These are phyloP conservation scores for Tylopilus intermedius DNA, from an alignment of 768 basidiomycete genomes.

Conservation along the genomic window DNA sequence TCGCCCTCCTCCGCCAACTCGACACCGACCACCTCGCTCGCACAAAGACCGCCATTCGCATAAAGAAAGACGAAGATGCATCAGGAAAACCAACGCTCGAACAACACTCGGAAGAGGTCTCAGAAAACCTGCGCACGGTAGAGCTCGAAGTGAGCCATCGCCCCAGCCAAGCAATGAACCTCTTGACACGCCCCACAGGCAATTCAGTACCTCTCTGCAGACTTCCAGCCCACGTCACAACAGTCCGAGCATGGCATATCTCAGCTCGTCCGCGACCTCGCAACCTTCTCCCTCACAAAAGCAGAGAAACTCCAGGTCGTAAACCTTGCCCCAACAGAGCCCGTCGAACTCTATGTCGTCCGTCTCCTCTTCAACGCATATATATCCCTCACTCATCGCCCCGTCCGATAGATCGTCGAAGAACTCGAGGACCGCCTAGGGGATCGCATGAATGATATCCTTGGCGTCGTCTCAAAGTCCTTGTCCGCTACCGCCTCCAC, in stretches of 20 bases:
- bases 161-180: neutral
- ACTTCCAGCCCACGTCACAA: constrained; percentile 59
- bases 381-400: neutral
- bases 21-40: constrained; percentile 69
- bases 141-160: constrained; percentile 56
- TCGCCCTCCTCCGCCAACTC: constrained; percentile 69
- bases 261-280: constrained; percentile 61
- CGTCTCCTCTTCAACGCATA: constrained; percentile 27
- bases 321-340: constrained; percentile 78
- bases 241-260: constrained; percentile 66
- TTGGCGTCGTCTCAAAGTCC: constrained; percentile 50
- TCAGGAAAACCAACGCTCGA: constrained; percentile 32
- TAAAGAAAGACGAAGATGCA: constrained; percentile 73
- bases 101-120: constrained; percentile 49
- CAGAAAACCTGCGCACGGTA: constrained; percentile 78
- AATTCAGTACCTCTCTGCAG: constrained; percentile 75
- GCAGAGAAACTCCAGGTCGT: constrained; percentile 89
- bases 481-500: constrained; percentile 14
- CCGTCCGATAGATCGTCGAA: constrained; percentile 73
- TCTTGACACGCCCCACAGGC: constrained; percentile 45
- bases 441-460: constrained; percentile 61
- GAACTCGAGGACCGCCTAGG: constrained; percentile 83
- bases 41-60: constrained; percentile 62
- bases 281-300: constrained; percentile 73
- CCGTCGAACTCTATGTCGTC: constrained; percentile 88